A percentile compares a stretch with the other conserved stretches of the same genome.
phyloP scores from a whole-genome alignment of 352 stramenopile species.

The Pythium sukuiense region DNA sequence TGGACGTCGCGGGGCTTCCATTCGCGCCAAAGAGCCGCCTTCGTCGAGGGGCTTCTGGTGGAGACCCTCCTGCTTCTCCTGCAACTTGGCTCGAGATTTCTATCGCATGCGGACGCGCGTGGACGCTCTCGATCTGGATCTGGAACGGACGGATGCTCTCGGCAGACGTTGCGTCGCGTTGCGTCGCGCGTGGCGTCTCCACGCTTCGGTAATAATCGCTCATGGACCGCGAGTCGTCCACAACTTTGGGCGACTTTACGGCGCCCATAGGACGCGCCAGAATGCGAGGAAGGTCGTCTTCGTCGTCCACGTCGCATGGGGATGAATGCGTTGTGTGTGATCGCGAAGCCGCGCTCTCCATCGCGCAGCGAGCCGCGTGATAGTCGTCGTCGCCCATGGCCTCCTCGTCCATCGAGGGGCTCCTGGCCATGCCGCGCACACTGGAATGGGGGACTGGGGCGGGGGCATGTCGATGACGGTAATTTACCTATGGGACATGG shows the following conservation, averaged over 20 bases:
- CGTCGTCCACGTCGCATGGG: conserved; percentile 11
- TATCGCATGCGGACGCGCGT: neutral
- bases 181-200: conserved; percentile 5
- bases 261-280: neutral
- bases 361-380: neutral
- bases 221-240: neutral
- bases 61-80: neutral
- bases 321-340: conserved; percentile 18
- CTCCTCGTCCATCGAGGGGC: conserved; percentile 4
- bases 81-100: neutral
- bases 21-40: too few relatives aligned
- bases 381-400: conserved; percentile 10
- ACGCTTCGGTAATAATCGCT: conserved; percentile 14
- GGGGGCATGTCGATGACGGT: neutral
- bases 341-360: conserved; percentile 9
- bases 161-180: neutral
- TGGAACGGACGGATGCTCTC: conserved; percentile 14
- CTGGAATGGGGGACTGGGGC: neutral
- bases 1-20: neutral
- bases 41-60: neutral
- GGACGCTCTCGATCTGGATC: conserved; percentile 20
- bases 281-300: neutral
- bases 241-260: conserved; percentile 1
- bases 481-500: neutral
- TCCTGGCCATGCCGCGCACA: neutral